Evolutionary conservation across 2,329 filamentous ascomycete species (phyloP), one percentile per base, ranked within the genome.

Genomic region (Paraphoma sp.): DNA sequence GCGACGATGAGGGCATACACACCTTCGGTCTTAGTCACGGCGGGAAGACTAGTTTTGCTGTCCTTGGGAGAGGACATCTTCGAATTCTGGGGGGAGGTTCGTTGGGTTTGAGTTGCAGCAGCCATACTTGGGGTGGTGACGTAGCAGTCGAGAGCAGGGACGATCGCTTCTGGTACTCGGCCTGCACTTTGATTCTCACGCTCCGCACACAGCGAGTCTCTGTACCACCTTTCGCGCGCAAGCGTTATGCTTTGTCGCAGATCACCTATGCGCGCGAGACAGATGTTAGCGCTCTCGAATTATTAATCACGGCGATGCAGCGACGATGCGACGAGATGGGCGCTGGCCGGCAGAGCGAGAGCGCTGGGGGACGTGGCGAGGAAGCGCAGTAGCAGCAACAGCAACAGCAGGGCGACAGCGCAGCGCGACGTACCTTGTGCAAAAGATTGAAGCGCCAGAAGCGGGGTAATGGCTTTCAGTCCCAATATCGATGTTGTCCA

Each of bases 41-140:
- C 59, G 54, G 67, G 61, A 61, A 71, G 68, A 59, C 64, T 65
- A 65, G 67, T 72, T 67, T 75, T 75, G 53, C 59, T 68, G 62
- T 76, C 73, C 61, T 74, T 72, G 54, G 74, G 73, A 17, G 73
- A 76, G 68, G 74, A 72, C 74, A 76, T 76, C 45, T 67, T 76
- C 59, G 73, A 70, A 60, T 68, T 72, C 54, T 69, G 70, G 63
- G 72, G 68, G 65, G 73, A 73, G 60, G 65, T 70, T 66, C 67
- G 70, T 53, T 67, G 65, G 50, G 68, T 67, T 67, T 69, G 69
- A 62, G 71, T 72, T 67, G 70, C 67, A 58, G 72, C 70, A 62
- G 73, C 70, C 70, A 75, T 75, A 57, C 61, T 64, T 61, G 58
- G 61, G 62, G 64, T 69, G 69, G 69, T 75, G 74, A 75, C 73